A percentile compares a stretch with the other conserved stretches of the same genome.
Evolutionary conservation across 495 filamentous ascomycete genomes (phyloP).

Genomic region (Aspergillus hancockii): DNA sequence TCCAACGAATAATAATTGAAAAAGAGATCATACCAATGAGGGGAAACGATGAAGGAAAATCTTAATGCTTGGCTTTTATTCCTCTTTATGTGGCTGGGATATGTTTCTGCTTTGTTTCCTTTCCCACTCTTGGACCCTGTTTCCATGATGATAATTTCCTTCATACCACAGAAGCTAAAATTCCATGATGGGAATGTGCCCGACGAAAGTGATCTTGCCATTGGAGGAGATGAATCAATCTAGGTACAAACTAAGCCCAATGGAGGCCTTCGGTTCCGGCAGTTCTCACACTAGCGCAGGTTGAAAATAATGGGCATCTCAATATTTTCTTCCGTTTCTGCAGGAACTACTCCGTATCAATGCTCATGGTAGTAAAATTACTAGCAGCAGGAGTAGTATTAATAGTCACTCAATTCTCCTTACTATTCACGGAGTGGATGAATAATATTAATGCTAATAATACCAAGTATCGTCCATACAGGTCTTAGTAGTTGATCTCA

Average conservation of each 20-base stretch:
- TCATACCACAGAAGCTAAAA: neutral
- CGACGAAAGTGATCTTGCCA: neutral
- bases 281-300: slow-evolving; percentile 1
- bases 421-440: too few species aligned
- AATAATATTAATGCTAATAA: too few species aligned
- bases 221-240: neutral
- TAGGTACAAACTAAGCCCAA: neutral
- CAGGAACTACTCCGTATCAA: too few species aligned
- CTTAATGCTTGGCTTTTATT: neutral
- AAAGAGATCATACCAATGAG: too few species aligned
- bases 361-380: too few species aligned
- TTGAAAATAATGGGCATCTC: neutral
- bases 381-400: too few species aligned
- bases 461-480: too few species aligned
- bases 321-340: too few species aligned
- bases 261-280: neutral
- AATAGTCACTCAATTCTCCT: too few species aligned
- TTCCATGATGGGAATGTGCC: slow-evolving; percentile 3
- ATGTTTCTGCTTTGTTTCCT: neutral
- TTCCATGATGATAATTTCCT: neutral
- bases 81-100: too few species aligned
- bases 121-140: neutral
- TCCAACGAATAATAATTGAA: neutral
- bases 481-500: too few species aligned
- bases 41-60: neutral